Conservation (phyloP, 352 stramenopile genomes). For the Globisporangium orthogonon region DNA sequence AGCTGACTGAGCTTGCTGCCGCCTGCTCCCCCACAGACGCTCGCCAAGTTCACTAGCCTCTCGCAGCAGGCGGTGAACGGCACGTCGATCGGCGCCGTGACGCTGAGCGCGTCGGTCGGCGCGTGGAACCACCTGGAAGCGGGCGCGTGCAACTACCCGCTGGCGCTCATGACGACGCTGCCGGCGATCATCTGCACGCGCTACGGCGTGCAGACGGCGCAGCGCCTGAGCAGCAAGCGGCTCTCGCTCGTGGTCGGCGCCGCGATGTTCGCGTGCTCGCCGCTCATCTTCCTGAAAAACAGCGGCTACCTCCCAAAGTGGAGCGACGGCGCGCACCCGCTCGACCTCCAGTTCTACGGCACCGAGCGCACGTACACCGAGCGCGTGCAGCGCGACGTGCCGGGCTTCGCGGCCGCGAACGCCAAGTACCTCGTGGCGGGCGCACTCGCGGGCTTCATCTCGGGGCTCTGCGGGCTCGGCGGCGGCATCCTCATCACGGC, state of each 20-base stretch:
- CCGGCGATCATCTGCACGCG: slow-evolving; percentile 71
- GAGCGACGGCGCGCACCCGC: slow-evolving; percentile 34
- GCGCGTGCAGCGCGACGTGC: slow-evolving; percentile 28
- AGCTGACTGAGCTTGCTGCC: no score
- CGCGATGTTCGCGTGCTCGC: slow-evolving; percentile 73
- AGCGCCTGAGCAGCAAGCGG: slow-evolving; percentile 67
- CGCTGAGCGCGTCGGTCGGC: slow-evolving; percentile 53
- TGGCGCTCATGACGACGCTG: slow-evolving; percentile 66
- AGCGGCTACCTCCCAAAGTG: slow-evolving; percentile 71
- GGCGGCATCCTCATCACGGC: slow-evolving; percentile 84
- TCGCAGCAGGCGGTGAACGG: slow-evolving; percentile 80
- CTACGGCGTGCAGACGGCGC: slow-evolving; percentile 71
- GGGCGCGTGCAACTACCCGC: slow-evolving; percentile 68
- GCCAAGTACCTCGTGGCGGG: slow-evolving; percentile 73
- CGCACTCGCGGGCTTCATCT: slow-evolving; percentile 76
- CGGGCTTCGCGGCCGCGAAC: slow-evolving; percentile 48
- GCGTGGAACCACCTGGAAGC: slow-evolving; percentile 67
- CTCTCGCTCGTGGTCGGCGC: slow-evolving; percentile 69
- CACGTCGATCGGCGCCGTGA: slow-evolving; percentile 78
- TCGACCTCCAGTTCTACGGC: slow-evolving; percentile 80
- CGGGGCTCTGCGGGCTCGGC: slow-evolving; percentile 71
- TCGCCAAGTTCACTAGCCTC: slow-evolving; percentile 76
- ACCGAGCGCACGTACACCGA: slow-evolving; percentile 32
- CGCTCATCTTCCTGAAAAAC: slow-evolving; percentile 83
- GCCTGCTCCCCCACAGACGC: slow-evolving; percentile 23